Base-by-base conservation (phyloP, 2,329 filamentous ascomycete genomes). In the Arthrobotrys sinensis region DNA sequence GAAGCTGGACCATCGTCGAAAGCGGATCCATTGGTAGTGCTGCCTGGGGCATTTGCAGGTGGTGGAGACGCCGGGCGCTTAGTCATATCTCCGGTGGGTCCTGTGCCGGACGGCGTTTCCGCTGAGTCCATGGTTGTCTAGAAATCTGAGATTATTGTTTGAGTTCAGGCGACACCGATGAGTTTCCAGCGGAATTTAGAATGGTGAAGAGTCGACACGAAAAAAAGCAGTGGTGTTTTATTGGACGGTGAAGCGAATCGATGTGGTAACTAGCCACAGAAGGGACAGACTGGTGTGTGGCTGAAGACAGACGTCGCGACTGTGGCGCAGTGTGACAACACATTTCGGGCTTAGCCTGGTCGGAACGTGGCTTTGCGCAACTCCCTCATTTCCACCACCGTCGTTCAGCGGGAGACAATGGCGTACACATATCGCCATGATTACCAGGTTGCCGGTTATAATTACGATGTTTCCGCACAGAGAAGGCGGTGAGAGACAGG, bases 311-410 rank as follows among this genome's bases (percentile, higher is more conserved):
- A 64, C 52, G 64, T 68, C 43, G 32, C 7, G 12, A 2, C 5
- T 24, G 75, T 72, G 75, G 67, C 67, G 75, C 67, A 78, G 62
- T 21, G 4, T 5, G 12, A 5, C 72, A 76, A 70, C 65, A 52
- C 72, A 65, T 60, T 76, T 67, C 3, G 32, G 34, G 66, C 6
- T 50, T 52, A 66, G 64, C 62, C n/a, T 34, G 16, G 34, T 50
- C 60, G 46, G 40, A 40, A 64, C 66, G 73, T 77, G 66, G 73
- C 48, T 52, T 77, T 71, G 73, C 66, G 73, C 66, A 70, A 70
- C 67, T 64, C 50, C 24, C 57, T 65, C 50, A 55, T 73, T 66
- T 66, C 52, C 52, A 62, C 63, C 32, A 45, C 70, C 69, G 69
- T 73, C 63, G 28, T 34, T 32, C 28, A n/a, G 62, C 75, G 75